Evolutionary conservation across 1,284 basidiomycete species (phyloP).

Genomic region (Marasmius fiardii): DNA sequence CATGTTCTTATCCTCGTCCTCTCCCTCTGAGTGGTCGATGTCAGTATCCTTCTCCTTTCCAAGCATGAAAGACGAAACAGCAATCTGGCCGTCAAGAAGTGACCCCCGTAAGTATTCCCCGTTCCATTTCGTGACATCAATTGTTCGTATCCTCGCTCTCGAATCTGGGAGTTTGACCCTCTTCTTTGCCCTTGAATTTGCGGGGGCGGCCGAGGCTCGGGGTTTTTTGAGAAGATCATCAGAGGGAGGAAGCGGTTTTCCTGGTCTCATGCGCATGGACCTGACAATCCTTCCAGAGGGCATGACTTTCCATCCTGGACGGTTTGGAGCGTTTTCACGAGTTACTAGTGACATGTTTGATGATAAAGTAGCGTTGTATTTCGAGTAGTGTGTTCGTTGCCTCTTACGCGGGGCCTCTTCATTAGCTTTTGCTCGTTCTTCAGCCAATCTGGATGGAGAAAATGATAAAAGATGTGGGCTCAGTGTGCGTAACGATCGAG

Average conservation of each 20-base stretch:
- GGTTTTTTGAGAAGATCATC: slow-evolving; percentile 36
- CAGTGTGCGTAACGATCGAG: too few relatives aligned
- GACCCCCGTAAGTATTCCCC: slow-evolving; percentile 63
- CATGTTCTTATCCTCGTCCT: slow-evolving; percentile 16
- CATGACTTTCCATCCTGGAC: slow-evolving; percentile 68
- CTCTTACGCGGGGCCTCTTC: slow-evolving; percentile 25
- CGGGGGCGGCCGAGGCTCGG: slow-evolving; percentile 4
- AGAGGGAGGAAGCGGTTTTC: slow-evolving; percentile 42
- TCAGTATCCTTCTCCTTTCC: background rate
- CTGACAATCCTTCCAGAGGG: slow-evolving; percentile 61
- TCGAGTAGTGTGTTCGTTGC: slow-evolving; percentile 20
- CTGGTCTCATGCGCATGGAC: slow-evolving; percentile 65
- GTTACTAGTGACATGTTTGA: slow-evolving; percentile 63
- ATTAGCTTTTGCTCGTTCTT: slow-evolving; percentile 29
- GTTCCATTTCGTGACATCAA: slow-evolving; percentile 67
- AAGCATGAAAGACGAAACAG: background rate
- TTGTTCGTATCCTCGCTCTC: slow-evolving; percentile 54
- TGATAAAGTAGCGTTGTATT: slow-evolving; percentile 39
- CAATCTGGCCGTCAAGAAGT: slow-evolving; percentile 43
- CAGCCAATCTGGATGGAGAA: slow-evolving; percentile 36
- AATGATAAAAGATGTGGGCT: too few relatives aligned
- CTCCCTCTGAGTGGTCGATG: background rate
- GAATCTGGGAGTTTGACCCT: slow-evolving; percentile 39
- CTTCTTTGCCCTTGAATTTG: slow-evolving; percentile 17
- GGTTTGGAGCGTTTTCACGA: slow-evolving; percentile 44